Evolutionary conservation across 306 rosid species (phyloP).

Genomic region (Sicyos edulis): DNA sequence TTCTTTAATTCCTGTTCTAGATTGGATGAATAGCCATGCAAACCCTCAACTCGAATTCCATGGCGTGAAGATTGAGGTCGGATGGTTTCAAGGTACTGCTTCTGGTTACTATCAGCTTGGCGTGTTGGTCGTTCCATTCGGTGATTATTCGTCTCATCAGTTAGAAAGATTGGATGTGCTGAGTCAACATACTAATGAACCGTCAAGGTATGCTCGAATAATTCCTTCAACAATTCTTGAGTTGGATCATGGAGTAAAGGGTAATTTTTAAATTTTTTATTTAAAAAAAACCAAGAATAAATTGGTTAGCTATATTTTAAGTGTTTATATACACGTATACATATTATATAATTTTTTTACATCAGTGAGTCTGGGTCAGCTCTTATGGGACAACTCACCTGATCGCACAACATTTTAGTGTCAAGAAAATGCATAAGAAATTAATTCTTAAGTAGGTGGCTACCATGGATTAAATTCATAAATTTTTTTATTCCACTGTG

Average conservation of each 20-base stretch:
- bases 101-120: conserved; percentile 99
- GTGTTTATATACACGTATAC: too few species aligned
- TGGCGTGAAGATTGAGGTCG: conserved; percentile 82
- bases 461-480: too few species aligned
- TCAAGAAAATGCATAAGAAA: too few species aligned
- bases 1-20: conserved; percentile 62
- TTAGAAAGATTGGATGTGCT: conserved; percentile 33
- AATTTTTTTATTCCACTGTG: too few species aligned
- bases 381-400: too few species aligned
- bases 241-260: not conserved
- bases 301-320: not conserved
- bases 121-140: conserved; percentile 62
- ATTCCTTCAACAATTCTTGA: not conserved
- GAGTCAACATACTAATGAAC: not conserved
- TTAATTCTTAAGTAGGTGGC: too few species aligned
- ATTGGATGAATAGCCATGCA: conserved; percentile 87
- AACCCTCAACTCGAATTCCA: conserved; percentile 96
- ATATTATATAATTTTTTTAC: too few species aligned
- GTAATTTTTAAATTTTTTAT: not conserved
- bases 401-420: too few species aligned
- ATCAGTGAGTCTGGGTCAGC: too few species aligned
- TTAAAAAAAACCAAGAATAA: not conserved
- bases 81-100: conserved; percentile 99
- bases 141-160: conserved; percentile 61
- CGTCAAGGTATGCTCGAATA: conserved; percentile 14